Evolutionary conservation across 306 rosid genomes (phyloP).

Genomic region (Mimosa pudica): DNA sequence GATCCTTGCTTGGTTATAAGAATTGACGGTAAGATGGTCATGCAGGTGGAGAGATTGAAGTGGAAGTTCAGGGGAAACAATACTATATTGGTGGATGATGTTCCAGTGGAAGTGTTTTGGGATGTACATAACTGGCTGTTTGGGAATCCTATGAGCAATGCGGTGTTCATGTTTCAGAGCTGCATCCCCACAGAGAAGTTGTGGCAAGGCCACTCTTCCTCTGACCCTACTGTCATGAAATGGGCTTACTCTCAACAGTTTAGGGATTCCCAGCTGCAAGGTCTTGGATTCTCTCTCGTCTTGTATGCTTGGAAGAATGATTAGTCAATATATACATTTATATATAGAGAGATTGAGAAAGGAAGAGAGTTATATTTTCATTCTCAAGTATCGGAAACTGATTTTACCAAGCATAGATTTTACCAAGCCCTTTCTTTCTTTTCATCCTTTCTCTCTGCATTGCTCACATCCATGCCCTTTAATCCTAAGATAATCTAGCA

Average conservation of each 20-base stretch:
- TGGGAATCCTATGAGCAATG: slow-evolving; percentile 68
- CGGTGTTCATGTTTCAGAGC: slow-evolving; percentile 90
- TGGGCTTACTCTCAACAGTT: slow-evolving; percentile 58
- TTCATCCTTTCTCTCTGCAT: background rate
- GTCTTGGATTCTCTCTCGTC: slow-evolving; percentile 75
- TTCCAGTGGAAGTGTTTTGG: slow-evolving; percentile 83
- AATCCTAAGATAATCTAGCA: slow-evolving; percentile 1
- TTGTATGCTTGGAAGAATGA: slow-evolving; percentile 92
- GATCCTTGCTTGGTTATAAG: slow-evolving; percentile 76
- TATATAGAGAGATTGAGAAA: background rate
- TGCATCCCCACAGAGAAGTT: slow-evolving; percentile 53
- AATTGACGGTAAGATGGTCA: slow-evolving; percentile 69
- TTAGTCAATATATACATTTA: slow-evolving; percentile 21
- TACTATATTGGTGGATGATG: slow-evolving; percentile 76
- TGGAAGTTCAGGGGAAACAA: slow-evolving; percentile 90
- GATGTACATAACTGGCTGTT: slow-evolving; percentile 93
- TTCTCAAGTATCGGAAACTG: slow-evolving; percentile 12
- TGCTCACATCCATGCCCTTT: background rate
- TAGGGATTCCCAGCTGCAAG: slow-evolving; percentile 58
- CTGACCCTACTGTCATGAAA: slow-evolving; percentile 50
- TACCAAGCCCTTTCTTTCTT: background rate
- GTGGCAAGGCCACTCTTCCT: slow-evolving; percentile 43
- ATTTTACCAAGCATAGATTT: slow-evolving; percentile 32
- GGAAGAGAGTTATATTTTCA: slow-evolving; percentile 27
- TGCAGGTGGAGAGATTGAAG: slow-evolving; percentile 76